Evolutionary conservation across 495 filamentous ascomycete genomes (phyloP).

Genomic region (Annulohypoxylon bovei): DNA sequence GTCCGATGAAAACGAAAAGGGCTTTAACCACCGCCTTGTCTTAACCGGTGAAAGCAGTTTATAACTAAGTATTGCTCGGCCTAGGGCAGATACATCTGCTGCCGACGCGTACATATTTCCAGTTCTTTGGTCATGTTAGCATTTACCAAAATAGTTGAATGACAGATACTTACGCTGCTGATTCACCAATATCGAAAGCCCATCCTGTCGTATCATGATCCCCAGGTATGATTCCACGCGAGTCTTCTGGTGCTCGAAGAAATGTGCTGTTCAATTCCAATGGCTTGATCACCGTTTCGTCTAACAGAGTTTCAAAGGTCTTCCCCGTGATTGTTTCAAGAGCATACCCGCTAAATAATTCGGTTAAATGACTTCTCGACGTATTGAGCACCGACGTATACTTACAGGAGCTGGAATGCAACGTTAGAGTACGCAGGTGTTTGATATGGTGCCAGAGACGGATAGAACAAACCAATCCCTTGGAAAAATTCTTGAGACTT

Average conservation of each 20-base stretch:
- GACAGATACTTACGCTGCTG: conserved; percentile 46
- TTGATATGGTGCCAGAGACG: conserved; percentile 49
- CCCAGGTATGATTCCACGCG: conserved; percentile 51
- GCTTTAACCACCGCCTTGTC: conserved; percentile 69
- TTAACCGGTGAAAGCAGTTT: conserved; percentile 57
- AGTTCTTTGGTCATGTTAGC: conserved; percentile 48
- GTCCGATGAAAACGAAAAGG: conserved; percentile 60
- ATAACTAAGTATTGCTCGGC: conserved; percentile 63
- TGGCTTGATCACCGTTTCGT: conserved; percentile 52
- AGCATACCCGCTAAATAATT: conserved; percentile 48
- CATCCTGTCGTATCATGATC: conserved; percentile 44
- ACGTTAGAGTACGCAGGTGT: conserved; percentile 56
- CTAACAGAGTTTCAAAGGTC: conserved; percentile 50
- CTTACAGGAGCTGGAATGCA: conserved; percentile 54
- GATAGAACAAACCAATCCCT: conserved; percentile 48
- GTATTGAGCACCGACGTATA: not conserved
- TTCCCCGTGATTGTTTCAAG: conserved; percentile 54
- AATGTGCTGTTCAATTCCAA: conserved; percentile 58
- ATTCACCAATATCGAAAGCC: conserved; percentile 51
- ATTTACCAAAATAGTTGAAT: not conserved
- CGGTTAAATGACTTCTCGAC: not conserved
- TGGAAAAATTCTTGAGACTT: conserved; percentile 50
- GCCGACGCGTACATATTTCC: conserved; percentile 67
- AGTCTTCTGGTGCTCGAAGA: conserved; percentile 44
- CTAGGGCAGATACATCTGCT: conserved; percentile 61